These are phyloP conservation scores for Phaeosphaeria sp. DNA, from an alignment of 2,329 filamentous ascomycete species.

Conservation along the genomic window DNA sequence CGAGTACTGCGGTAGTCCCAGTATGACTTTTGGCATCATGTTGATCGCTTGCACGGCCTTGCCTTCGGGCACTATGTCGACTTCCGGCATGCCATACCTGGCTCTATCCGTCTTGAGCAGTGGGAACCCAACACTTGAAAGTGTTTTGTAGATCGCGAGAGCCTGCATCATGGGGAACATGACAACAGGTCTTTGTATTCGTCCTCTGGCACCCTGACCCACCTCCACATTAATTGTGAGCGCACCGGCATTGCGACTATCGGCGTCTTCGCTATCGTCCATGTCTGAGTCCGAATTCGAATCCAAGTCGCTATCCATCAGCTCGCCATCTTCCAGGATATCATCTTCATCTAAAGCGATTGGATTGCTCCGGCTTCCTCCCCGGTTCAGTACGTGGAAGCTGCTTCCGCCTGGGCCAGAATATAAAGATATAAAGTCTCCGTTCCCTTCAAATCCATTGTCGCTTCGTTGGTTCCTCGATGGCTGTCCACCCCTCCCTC, in stretches of 20 bases:
- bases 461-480: conserved; percentile 8
- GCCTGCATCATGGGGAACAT: conserved; percentile 30
- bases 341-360: conserved; percentile 17
- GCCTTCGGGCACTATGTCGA: neutral
- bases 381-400: conserved; percentile 21
- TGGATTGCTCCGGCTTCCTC: conserved; percentile 16
- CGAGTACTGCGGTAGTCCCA: neutral
- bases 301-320: conserved; percentile 3
- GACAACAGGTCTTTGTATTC: conserved; percentile 13
- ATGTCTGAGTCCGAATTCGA: neutral
- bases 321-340: conserved; percentile 19
- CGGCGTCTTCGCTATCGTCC: conserved; percentile 18
- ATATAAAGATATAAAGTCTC: conserved; percentile 16
- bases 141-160: conserved; percentile 19
- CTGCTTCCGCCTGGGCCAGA: conserved; percentile 19
- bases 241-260: conserved; percentile 21
- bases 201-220: conserved; percentile 6
- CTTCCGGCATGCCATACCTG: conserved; percentile 10
- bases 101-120: conserved; percentile 11
- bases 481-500: conserved; percentile 9
- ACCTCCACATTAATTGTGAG: conserved; percentile 33
- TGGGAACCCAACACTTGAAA: conserved; percentile 22
- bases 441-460: conserved; percentile 6
- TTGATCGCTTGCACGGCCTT: neutral
- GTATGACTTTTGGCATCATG: neutral